Percentiles rank a stretch among this genome's conserved stretches.
Conservation (phyloP, 192 early-diverging fungal species). For the Entomortierella lignicola region DNA sequence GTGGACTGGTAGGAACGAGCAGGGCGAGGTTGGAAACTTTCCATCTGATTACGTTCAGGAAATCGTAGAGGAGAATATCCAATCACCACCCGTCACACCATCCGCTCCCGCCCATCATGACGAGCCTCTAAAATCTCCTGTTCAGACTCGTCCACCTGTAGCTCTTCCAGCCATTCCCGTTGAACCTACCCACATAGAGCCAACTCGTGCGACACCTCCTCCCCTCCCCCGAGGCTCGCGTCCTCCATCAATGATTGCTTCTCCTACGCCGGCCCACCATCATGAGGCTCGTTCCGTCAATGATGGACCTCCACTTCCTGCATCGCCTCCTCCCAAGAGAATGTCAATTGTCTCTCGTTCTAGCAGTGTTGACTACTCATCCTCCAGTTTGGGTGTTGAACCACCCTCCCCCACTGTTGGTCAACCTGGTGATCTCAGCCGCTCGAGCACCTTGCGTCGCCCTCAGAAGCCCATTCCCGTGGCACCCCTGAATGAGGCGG, state of each 20-base stretch:
- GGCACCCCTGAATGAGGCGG: slow-evolving; percentile 29
- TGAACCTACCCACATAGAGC: slow-evolving; percentile 22
- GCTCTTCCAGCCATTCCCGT: slow-evolving; percentile 26
- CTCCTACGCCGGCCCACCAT: slow-evolving; percentile 12
- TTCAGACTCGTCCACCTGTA: slow-evolving; percentile 16
- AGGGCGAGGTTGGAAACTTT: slow-evolving; percentile 64
- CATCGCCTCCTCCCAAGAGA: slow-evolving; percentile 37
- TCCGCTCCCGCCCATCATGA: slow-evolving; percentile 20
- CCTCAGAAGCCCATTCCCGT: slow-evolving; percentile 45
- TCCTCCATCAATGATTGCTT: slow-evolving; percentile 46
- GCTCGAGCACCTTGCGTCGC: slow-evolving; percentile 23
- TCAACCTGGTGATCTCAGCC: slow-evolving; percentile 20
- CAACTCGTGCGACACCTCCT: slow-evolving; percentile 35
- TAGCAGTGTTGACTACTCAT: slow-evolving; percentile 20
- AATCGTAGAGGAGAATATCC: slow-evolving; percentile 44
- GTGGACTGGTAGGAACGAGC: slow-evolving; percentile 67
- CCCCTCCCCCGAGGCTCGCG: slow-evolving; percentile 33
- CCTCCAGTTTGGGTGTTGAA: slow-evolving; percentile 4
- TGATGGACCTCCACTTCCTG: slow-evolving; percentile 39
- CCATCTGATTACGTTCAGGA: slow-evolving; percentile 67
- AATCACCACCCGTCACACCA: slow-evolving; percentile 12
- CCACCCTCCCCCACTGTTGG: slow-evolving; percentile 16
- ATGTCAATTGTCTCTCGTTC: slow-evolving; percentile 29
- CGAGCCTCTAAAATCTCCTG: slow-evolving; percentile 38
- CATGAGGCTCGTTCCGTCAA: slow-evolving; percentile 6